Base-by-base conservation (phyloP, 371 early-diverging fungal genomes). In the Homolaphlyctis polyrhiza region DNA sequence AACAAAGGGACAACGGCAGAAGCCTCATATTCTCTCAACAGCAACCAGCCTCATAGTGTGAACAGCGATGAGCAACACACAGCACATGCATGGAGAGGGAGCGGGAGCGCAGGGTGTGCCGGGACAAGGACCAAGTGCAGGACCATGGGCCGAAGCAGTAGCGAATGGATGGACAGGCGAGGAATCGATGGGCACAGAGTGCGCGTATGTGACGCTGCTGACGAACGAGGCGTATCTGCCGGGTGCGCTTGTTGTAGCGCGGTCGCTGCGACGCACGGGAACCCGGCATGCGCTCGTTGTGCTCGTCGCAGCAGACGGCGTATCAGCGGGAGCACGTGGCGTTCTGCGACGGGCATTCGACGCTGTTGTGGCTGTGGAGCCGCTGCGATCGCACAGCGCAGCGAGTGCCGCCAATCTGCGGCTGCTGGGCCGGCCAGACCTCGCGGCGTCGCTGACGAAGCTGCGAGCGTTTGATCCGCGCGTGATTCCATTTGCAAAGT, bases 381-480 rank as follows among this genome's bases (percentile, higher is more conserved):
- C 59, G 29, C 35, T 77, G 47, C 50, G 58, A 3, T 73, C 71
- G n/a, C 80, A 83, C 32, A 68, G 77, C 27, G 60, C 84, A 25
- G n/a, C n/a, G n/a, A n/a, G n/a, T n/a, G 70, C 76, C 55, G 86
- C 86, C 16, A 87, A 88, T 61, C 81, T 97, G 23, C 57, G 69
- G 18, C 65, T 94, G 11, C 80, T 97, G 13, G 95, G 94, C 8
- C 81, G 97, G 6, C 89, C 91, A 16, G 97, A 97, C 57, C 85
- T 97, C 30, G 90, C 86, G 43, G 78, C 87, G 55, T 94, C 96
- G 0, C 85, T 88, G 62, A 95, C 96, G 21, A 97, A 97, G 74
- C 71, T 96, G 36, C 90, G 95, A 66, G 79, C 90, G 33, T 96
- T 91, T 86, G 60, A 77, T 62, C 77, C 80, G 30, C 60, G 64